Percentiles rank a stretch among this genome's conserved stretches.
Evolutionary conservation across 345 rosid species (phyloP).

Genomic region (Gossypium ekmanianum): DNA sequence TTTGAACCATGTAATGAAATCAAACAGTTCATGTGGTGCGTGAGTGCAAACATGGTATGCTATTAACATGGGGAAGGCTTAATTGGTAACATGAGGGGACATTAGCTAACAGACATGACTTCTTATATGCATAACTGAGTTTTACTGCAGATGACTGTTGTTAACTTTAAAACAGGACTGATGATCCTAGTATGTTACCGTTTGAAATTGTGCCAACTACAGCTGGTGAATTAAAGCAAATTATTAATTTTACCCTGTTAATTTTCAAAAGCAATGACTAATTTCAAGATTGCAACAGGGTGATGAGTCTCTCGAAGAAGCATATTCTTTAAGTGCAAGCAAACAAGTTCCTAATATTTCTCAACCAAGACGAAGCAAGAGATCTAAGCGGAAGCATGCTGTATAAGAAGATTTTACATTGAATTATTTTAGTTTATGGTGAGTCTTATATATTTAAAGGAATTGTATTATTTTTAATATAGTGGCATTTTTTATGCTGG

Average conservation of each 20-base stretch:
- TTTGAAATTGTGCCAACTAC: background rate
- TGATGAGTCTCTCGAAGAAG: constrained; percentile 63
- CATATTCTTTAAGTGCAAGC: constrained; percentile 55
- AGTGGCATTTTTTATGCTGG: constrained; percentile 39
- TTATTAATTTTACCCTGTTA: background rate
- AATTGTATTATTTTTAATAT: constrained; percentile 29
- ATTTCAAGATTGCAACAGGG: constrained; percentile 41
- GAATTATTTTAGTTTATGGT: constrained; percentile 34
- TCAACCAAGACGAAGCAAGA: constrained; percentile 78
- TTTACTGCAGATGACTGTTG: background rate
- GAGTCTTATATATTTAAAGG: constrained; percentile 37
- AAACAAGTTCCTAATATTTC: constrained; percentile 59
- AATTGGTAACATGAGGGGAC: background rate
- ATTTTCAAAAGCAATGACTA: background rate
- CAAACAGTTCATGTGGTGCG: background rate
- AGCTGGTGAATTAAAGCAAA: background rate
- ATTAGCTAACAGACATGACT: background rate
- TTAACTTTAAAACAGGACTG: background rate
- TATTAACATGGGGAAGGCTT: background rate
- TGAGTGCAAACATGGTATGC: constrained; percentile 5
- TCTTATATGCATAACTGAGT: background rate
- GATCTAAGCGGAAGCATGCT: constrained; percentile 79
- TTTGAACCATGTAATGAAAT: constrained; percentile 17
- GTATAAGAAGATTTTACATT: constrained; percentile 38
- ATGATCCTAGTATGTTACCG: background rate